Evolutionary conservation across 441 rosid genomes (phyloP), one percentile per base, ranked within the genome.

Genomic region (Isatis lusitanica): DNA sequence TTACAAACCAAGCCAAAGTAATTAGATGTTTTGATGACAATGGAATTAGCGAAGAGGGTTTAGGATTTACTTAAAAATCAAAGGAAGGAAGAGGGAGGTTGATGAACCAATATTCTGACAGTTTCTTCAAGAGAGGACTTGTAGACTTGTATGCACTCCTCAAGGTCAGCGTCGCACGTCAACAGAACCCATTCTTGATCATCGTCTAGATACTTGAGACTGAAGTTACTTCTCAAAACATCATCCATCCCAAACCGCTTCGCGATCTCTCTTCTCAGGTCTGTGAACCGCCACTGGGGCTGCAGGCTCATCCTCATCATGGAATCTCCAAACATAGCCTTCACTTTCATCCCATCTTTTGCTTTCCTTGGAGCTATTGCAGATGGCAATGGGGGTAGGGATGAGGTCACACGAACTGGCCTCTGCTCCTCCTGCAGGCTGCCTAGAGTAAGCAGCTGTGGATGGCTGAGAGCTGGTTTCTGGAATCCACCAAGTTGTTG

Each of bases 111-210:
- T 64, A 92, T 81, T 65, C 84, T 86, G 79, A 94, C 83, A 12
- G 89, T 89, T 51, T 72, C 77, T 50, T 79, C 73, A 38, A 63
- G 83, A 53, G 85, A 82, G 64, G 82, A 72, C 75, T 79, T 89
- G 76, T 86, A 76, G 80, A 36, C 68, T 53, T 95, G 96, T 52
- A 82, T 83, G 66, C 99, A 95, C 79, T 95, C 99, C 83, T 92
- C 97, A 12, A 95, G 90, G 71, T 95, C 98, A 30, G 87, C 94
- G 65, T 95, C 96, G 39, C 99, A 92, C 11, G 98, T 92, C 86
- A 92, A 78, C 39, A 92, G 96, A 67, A 94, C 97, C 98, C 98
- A 95, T 58, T 95, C 99, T 5, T 48, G 58, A 74, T 95, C 97
- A 73, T 92, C 97, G 39, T 94, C 99, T 76, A 95, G 62, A 76